Evolutionary conservation across 441 rosid species (phyloP).

Genomic region (Bruguiera hainesii): DNA sequence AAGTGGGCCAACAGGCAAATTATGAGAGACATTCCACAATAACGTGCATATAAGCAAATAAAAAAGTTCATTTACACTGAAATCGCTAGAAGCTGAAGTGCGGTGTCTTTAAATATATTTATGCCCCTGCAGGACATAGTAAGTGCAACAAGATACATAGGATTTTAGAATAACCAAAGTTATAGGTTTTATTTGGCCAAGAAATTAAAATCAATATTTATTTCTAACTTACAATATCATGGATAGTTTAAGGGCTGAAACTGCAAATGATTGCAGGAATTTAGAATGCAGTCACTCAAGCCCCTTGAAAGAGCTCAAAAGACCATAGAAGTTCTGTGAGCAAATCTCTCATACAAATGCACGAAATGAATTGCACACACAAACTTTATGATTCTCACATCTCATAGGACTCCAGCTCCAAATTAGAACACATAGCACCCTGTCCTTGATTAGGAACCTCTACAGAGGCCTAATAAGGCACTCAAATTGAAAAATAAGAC

Average conservation of each 20-base stretch:
- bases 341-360: too few relatives aligned
- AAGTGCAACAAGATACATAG: not conserved
- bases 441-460: too few relatives aligned
- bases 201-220: not conserved
- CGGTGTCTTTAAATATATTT: not conserved
- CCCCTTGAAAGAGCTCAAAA: too few relatives aligned
- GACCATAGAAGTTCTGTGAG: not conserved
- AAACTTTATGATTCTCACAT: too few relatives aligned
- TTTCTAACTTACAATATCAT: not conserved
- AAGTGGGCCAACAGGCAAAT: conserved; percentile 7
- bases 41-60: not conserved
- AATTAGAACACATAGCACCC: too few relatives aligned
- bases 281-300: not conserved
- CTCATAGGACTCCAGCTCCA: too few relatives aligned
- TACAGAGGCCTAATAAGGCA: too few relatives aligned
- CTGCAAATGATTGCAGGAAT: not conserved
- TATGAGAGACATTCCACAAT: not conserved
- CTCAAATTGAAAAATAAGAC: too few relatives aligned
- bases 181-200: not conserved
- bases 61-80: not conserved
- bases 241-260: not conserved
- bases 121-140: not conserved
- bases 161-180: not conserved
- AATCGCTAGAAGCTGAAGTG: not conserved
- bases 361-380: too few relatives aligned